Evolutionary conservation across 768 basidiomycete genomes (phyloP), one percentile per base, ranked within the genome.

Genomic region (Nidularia pulvinata): DNA sequence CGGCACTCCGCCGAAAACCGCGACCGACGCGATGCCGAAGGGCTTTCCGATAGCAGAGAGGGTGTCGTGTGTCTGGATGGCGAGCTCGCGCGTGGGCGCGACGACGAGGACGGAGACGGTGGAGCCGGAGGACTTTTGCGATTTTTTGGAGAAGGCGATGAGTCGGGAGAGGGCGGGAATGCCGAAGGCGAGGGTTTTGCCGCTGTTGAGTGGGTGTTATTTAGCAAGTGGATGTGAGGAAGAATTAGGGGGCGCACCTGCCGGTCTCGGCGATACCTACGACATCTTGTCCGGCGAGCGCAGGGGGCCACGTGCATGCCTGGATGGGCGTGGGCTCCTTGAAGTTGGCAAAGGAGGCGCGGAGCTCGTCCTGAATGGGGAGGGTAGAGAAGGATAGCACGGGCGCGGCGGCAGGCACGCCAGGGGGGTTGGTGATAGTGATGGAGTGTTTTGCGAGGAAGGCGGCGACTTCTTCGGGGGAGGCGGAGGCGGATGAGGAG

Each of bases 191-290:
- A 98, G 81, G 0, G 97, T 99, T 75, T 99, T 99, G 11, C 97
- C 97, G 63, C 92, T 93, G 58, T 46, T 35, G 19, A 25, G 7
- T 7, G 9, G n/a, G n/a, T 19, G 60, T 52, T 49, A 50, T 48
- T 37, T 50, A 30, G 46, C 52, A 34, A 34, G 34, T 11, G 49
- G 16, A 25, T 19, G 36, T 42, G 50, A 32, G 37, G 36, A 37
- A 48, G 10, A n/a, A 6, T 9, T 19, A 55, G 25, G 22, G 53
- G 33, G 6, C 49, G 55, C 73, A 84, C 88, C 86, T 91, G 61
- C 96, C 96, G 2, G 96, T 98, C 76, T 98, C 95, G 6, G 96
- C 95, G 55, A 98, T 93, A 48, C 96, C 96, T 33, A 98, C 87
- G 0, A 96, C 91, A 66, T 98, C 92, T n/a, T 76, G 76, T 0